Evolutionary conservation across 352 stramenopile genomes (phyloP).

Genomic region (Phytophthora sojae): DNA sequence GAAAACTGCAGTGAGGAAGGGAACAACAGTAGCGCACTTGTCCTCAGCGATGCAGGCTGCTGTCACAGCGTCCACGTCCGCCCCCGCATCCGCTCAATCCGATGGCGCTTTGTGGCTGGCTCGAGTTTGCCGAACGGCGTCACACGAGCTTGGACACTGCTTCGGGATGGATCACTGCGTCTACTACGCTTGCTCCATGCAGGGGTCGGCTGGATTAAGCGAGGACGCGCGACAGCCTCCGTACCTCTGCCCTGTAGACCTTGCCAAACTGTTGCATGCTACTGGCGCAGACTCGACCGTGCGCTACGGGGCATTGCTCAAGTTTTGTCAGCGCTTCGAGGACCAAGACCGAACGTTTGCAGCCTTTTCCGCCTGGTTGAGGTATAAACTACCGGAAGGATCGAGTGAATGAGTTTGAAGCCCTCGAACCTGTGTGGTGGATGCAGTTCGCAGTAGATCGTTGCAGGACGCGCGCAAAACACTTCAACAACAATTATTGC

Average conservation of each 20-base stretch:
- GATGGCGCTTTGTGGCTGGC: constrained; percentile 22
- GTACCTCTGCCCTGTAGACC: constrained; percentile 33
- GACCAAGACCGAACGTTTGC: constrained; percentile 19
- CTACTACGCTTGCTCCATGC: constrained; percentile 35
- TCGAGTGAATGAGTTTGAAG: background rate
- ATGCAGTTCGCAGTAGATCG: too few species aligned
- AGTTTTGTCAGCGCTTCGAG: constrained; percentile 27
- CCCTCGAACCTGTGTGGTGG: background rate
- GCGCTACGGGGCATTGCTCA: constrained; percentile 26
- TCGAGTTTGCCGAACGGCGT: constrained; percentile 29
- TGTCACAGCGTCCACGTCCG: constrained; percentile 16
- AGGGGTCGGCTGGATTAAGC: constrained; percentile 30
- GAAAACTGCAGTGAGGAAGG: background rate
- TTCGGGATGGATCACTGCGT: constrained; percentile 38
- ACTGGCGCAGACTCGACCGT: constrained; percentile 13
- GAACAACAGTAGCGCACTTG: background rate
- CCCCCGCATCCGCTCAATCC: constrained; percentile 14
- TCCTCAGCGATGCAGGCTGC: constrained; percentile 17
- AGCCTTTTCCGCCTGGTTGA: constrained; percentile 26
- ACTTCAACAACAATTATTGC: constrained; percentile 7
- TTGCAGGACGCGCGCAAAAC: background rate
- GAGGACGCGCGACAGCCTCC: constrained; percentile 29
- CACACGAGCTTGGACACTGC: constrained; percentile 33
- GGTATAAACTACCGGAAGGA: constrained; percentile 1
- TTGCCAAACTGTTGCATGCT: constrained; percentile 22